Conservation (phyloP, 1,284 basidiomycete species). For the Irpex lacteus region DNA sequence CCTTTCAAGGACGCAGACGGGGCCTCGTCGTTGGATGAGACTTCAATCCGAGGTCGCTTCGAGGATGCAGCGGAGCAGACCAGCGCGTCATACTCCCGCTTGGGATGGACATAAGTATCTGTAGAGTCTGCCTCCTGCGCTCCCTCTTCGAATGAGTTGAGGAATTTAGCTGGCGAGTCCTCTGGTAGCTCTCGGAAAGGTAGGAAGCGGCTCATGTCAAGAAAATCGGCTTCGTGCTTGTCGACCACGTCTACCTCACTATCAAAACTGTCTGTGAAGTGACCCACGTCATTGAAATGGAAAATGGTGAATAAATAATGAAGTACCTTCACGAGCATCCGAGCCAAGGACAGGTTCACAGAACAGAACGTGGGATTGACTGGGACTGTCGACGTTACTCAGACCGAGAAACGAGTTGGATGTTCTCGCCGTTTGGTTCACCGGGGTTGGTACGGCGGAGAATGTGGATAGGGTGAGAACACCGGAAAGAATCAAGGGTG, state of each 20-base stretch:
- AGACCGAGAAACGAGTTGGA: not conserved
- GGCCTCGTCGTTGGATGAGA: not conserved
- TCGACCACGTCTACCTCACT: not conserved
- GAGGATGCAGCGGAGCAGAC: not conserved
- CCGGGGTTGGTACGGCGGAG: not conserved
- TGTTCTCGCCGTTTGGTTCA: not conserved
- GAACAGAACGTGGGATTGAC: not conserved
- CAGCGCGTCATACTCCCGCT: not conserved
- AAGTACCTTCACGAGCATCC: not conserved
- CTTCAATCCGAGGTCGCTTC: not conserved
- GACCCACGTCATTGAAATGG: not conserved
- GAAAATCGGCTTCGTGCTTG: not conserved
- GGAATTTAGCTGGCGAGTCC: not conserved
- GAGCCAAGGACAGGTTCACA: not conserved
- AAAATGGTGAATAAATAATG: not conserved
- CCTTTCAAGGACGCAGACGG: not conserved
- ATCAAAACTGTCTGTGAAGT: not conserved
- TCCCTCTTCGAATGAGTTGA: not conserved
- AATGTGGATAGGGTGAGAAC: not conserved
- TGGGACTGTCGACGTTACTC: not conserved
- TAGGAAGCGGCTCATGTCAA: not conserved
- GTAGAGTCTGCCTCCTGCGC: not conserved
- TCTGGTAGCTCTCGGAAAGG: not conserved
- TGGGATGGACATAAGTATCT: not conserved
- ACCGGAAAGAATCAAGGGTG: not conserved